Evolutionary conservation across 1,139 yeast species (phyloP).

Genomic region (Geotrichum restrictum): DNA sequence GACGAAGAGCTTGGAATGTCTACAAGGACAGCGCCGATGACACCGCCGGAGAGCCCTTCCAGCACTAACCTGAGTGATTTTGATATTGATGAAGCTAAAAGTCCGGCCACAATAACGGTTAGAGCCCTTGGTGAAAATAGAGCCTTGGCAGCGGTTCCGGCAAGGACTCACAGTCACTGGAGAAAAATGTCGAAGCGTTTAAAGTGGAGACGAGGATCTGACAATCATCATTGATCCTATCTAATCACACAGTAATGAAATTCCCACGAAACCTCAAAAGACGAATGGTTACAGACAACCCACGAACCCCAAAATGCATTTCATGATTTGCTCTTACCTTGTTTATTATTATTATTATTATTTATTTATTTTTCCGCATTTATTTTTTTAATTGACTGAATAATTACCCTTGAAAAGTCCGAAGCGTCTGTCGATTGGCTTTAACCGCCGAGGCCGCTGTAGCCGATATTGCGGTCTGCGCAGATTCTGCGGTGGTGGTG

Average conservation of each 20-base stretch:
- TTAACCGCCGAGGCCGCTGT: no score
- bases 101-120: not conserved
- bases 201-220: constrained; percentile 18
- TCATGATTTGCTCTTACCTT: not conserved
- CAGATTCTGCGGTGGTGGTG: no score
- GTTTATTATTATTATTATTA: not conserved
- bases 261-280: no score
- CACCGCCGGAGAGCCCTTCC: constrained; percentile 20
- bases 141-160: not conserved
- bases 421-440: no score
- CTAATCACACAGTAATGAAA: no score
- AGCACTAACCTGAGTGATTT: not conserved
- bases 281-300: no score
- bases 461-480: no score
- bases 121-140: not conserved
- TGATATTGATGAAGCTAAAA: not conserved
- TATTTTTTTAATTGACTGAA: not conserved
- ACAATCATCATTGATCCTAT: not conserved
- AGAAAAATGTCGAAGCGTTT: constrained; percentile 21
- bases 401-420: not conserved
- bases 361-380: not conserved
- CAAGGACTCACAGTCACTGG: constrained; percentile 17
- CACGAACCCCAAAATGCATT: no score
- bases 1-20: constrained; percentile 3
- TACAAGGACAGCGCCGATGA: constrained; percentile 8